Evolutionary conservation across 768 basidiomycete species (phyloP), one percentile per base, ranked within the genome.

Genomic region (Auriscalpium vulgare): DNA sequence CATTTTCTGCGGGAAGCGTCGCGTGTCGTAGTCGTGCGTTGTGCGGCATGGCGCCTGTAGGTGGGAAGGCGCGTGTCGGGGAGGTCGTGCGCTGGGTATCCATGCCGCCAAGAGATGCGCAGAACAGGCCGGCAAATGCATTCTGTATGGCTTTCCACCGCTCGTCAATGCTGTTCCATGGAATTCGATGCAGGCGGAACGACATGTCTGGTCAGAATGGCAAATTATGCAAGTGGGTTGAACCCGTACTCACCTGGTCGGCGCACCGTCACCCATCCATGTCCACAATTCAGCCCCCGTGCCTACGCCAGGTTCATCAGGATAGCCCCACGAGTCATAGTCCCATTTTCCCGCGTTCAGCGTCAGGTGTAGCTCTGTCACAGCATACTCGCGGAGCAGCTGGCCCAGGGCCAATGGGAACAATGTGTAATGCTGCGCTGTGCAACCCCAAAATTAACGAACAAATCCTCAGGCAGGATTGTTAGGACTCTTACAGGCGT

Each of bases 321-420:
- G 91, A 60, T 85, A 81, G 1, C 89, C 91, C 88, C 92, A 95
- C 23, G 78, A 72, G 45, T 82, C 79, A 60, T 92, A 92, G 66
- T 89, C 79, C 95, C 95, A 97, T 62, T 85, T 87, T 17, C 95
- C 95, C 11, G 94, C 85, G 54, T 95, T 95, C 40, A 98, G 77
- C 10, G 87, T 85, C 8, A 98, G 80, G 64, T 95, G 91, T 19
- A 98, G 76, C 61, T 95, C 91, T 0, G 91, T 85, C 21, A 95
- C 83, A 1, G 86, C 83, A 67, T 95, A 89, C 68, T 88, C 82
- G 55, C 86, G 83, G 17, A 97, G 75, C 38, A 97, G 86, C 65
- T 95, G 88, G 4, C 94, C 88, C 16, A 98, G 75, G 2, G 87
- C 78, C 14, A 95, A 79, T 0, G 95, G 94, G 59, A 97, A 91